Conservation (phyloP, 2,329 filamentous ascomycete species). For the Penicillium polonicum region DNA sequence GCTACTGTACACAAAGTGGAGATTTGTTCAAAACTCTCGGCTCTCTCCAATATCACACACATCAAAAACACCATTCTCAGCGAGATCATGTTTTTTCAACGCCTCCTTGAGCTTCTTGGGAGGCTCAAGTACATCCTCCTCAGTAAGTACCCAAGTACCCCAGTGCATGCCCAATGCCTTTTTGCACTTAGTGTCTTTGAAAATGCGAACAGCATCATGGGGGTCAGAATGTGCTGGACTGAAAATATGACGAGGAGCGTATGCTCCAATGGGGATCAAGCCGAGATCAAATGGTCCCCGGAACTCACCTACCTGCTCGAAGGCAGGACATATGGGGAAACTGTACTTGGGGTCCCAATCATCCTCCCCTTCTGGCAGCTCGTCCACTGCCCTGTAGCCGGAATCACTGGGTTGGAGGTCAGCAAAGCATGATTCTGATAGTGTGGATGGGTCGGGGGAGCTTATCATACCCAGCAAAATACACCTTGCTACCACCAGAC, state of each 20-base stretch:
- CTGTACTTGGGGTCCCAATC: conserved; percentile 70
- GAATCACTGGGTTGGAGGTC: conserved; percentile 65
- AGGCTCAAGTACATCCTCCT: conserved; percentile 82
- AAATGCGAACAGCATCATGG: conserved; percentile 85
- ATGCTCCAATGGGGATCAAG: conserved; percentile 90
- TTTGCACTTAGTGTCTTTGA: conserved; percentile 75
- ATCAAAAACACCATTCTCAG: conserved; percentile 74
- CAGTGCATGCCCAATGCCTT: conserved; percentile 85
- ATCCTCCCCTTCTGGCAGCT: conserved; percentile 61
- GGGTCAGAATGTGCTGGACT: conserved; percentile 83
- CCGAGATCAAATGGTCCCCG: conserved; percentile 88
- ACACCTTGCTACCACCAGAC: conserved; percentile 74
- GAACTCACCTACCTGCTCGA: conserved; percentile 75
- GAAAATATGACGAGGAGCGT: conserved; percentile 65
- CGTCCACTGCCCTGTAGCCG: conserved; percentile 77
- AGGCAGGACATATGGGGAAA: conserved; percentile 75
- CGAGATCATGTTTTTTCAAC: conserved; percentile 63
- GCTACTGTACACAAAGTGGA: neutral
- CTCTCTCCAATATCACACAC: conserved; percentile 83
- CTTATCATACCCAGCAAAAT: conserved; percentile 65
- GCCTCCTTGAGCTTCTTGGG: conserved; percentile 71
- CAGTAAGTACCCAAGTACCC: conserved; percentile 83
- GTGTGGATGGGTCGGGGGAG: too few relatives aligned
- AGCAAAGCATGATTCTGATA: neutral
- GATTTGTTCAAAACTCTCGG: conserved; percentile 61